Evolutionary conservation across 2,329 filamentous ascomycete species (phyloP).

Genomic region (Stemphylium vesicarium): DNA sequence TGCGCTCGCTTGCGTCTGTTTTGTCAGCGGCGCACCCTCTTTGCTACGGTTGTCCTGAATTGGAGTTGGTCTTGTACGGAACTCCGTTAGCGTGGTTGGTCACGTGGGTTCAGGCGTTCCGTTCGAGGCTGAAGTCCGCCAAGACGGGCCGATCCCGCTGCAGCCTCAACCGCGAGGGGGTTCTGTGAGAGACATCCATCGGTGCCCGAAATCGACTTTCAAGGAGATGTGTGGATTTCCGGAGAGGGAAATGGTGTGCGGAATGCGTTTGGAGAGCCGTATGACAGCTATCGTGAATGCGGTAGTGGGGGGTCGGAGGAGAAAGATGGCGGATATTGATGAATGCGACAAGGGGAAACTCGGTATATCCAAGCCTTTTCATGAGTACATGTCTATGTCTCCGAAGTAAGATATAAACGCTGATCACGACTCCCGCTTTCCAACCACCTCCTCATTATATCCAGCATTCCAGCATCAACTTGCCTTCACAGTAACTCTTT

Average conservation of each 20-base stretch:
- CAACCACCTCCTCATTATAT: background rate
- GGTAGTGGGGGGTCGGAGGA: background rate
- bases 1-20: background rate
- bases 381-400: too few species aligned
- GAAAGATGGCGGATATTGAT: background rate
- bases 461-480: background rate
- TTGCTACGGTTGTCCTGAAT: background rate
- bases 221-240: background rate
- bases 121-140: background rate
- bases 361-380: too few species aligned
- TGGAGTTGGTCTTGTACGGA: slow-evolving; percentile 4
- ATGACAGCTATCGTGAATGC: background rate
- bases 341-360: background rate
- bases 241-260: background rate
- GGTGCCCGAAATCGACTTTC: background rate
- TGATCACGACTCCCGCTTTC: background rate
- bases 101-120: background rate
- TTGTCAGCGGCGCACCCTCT: background rate
- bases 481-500: background rate
- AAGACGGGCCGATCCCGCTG: background rate
- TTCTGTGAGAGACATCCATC: background rate
- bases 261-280: background rate
- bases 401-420: background rate
- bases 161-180: background rate
- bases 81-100: slow-evolving; percentile 1